phyloP scores from a whole-genome alignment of 2,329 filamentous ascomycete species.

The Exophiala sp. region DNA sequence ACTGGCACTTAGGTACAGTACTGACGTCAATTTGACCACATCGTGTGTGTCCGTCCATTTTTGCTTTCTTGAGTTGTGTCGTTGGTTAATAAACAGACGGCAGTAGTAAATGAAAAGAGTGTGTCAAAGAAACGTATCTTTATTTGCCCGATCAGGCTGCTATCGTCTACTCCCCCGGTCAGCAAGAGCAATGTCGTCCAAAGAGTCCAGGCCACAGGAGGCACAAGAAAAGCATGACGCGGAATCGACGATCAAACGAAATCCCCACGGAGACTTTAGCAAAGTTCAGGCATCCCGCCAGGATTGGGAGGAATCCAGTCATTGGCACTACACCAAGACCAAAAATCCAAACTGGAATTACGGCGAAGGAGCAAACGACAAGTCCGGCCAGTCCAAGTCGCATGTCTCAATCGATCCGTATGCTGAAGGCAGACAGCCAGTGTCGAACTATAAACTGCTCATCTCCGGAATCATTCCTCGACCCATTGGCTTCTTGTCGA shows the following conservation, averaged over 20 bases:
- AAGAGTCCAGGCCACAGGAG: constrained; percentile 14
- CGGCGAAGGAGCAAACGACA: constrained; percentile 42
- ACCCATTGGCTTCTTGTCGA: constrained; percentile 67
- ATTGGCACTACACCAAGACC: constrained; percentile 39
- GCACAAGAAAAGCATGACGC: constrained; percentile 35
- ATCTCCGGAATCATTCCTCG: constrained; percentile 80
- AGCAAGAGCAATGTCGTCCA: constrained; percentile 1
- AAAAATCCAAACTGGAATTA: constrained; percentile 42
- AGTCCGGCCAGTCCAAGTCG: constrained; percentile 47
- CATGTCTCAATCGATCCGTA: constrained; percentile 83
- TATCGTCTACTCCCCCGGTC: neutral
- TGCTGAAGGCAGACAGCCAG: constrained; percentile 61
- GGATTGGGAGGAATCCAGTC: constrained; percentile 36
- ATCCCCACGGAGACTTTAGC: constrained; percentile 36
- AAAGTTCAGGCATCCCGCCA: constrained; percentile 42
- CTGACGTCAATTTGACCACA: no score
- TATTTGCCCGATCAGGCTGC: neutral
- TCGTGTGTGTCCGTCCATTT: no score
- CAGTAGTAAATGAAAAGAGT: neutral
- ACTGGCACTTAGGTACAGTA: no score
- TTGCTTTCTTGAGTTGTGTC: neutral
- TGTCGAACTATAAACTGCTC: constrained; percentile 86
- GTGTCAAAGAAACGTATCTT: neutral
- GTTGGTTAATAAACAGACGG: neutral
- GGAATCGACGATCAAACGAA: constrained; percentile 37